Percentiles rank a stretch among this genome's conserved stretches.
These are phyloP conservation scores for Limtongozyma cylindracea DNA, from an alignment of 805 yeast species.

Conservation along the genomic window DNA sequence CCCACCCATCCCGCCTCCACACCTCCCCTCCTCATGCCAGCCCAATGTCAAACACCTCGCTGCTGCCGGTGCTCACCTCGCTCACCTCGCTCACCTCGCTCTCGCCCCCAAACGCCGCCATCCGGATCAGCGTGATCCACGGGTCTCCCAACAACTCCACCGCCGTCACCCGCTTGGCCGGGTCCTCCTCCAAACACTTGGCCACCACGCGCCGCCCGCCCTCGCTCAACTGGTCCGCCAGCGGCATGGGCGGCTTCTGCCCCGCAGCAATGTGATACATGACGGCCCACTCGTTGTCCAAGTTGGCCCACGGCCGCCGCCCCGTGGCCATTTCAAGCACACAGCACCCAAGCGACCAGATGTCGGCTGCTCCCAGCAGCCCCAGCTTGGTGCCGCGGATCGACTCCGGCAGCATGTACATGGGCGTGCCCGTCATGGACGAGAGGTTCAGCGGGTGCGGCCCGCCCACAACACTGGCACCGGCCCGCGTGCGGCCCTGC, in stretches of 20 bases:
- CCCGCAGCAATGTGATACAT: slow-evolving; percentile 98
- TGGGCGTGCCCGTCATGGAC: slow-evolving; percentile 79
- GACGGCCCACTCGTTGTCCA: slow-evolving; percentile 94
- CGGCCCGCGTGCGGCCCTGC: slow-evolving; percentile 17
- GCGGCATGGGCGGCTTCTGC: slow-evolving; percentile 68
- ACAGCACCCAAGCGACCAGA: slow-evolving; percentile 96
- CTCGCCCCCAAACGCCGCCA: slow-evolving; percentile 31
- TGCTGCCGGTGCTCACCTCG: no score
- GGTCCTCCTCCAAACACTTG: slow-evolving; percentile 63
- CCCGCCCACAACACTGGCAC: slow-evolving; percentile 1
- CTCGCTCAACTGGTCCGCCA: slow-evolving; percentile 48
- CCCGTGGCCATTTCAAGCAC: slow-evolving; percentile 94
- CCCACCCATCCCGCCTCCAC: no score
- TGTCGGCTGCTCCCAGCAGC: slow-evolving; percentile 46
- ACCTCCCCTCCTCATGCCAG: no score
- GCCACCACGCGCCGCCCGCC: slow-evolving; percentile 49
- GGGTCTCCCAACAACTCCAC: slow-evolving; percentile 71
- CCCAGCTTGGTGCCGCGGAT: slow-evolving; percentile 53
- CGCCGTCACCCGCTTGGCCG: slow-evolving; percentile 59
- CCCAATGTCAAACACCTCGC: no score
- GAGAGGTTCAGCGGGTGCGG: slow-evolving; percentile 8
- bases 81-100: slow-evolving; percentile 4
- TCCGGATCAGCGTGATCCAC: slow-evolving; percentile 58
- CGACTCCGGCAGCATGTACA: slow-evolving; percentile 98
- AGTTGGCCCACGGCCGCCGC: slow-evolving; percentile 83